Percentiles rank a stretch among this genome's conserved stretches.
Conservation (phyloP, 495 filamentous ascomycete genomes). For the Penicillium tannophilum region DNA sequence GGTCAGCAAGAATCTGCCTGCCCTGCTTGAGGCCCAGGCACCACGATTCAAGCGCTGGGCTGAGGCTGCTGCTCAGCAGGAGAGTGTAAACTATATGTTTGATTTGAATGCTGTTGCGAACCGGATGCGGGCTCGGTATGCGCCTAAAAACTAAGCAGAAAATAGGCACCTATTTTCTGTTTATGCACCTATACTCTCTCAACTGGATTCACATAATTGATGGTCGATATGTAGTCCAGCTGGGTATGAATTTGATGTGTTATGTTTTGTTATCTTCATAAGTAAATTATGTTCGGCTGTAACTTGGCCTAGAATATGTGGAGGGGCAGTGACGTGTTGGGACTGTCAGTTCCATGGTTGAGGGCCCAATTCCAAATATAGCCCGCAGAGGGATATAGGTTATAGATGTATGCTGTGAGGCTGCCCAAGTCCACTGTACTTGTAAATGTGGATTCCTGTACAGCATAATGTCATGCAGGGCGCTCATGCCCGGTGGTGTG, state of each 20-base stretch:
- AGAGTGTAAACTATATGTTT: constrained; percentile 69
- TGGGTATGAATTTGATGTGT: constrained; percentile 2
- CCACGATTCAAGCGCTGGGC: constrained; percentile 72
- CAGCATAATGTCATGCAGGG: constrained; percentile 9
- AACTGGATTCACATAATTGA: background rate
- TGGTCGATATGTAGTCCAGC: background rate
- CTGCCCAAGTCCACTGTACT: background rate
- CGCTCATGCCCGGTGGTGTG: constrained; percentile 5
- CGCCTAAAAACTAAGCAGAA: constrained; percentile 21
- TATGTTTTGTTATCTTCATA: background rate
- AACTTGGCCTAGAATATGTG: background rate
- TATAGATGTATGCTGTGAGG: constrained; percentile 1
- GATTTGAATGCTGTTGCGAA: constrained; percentile 43
- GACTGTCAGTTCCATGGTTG: constrained; percentile 16
- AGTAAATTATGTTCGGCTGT: background rate
- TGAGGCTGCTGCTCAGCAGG: constrained; percentile 58
- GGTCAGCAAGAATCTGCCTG: constrained; percentile 51
- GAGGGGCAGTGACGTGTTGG: constrained; percentile 17
- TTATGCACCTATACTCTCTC: background rate
- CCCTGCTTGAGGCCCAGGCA: constrained; percentile 52
- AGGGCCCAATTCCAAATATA: constrained; percentile 16
- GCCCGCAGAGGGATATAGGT: background rate
- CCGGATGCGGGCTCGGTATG: constrained; percentile 26
- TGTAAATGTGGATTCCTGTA: constrained; percentile 1
- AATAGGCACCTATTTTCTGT: constrained; percentile 17